Conservation (phyloP, 2,329 filamentous ascomycete species). For the Paraphaeosphaeria sporulosa region DNA sequence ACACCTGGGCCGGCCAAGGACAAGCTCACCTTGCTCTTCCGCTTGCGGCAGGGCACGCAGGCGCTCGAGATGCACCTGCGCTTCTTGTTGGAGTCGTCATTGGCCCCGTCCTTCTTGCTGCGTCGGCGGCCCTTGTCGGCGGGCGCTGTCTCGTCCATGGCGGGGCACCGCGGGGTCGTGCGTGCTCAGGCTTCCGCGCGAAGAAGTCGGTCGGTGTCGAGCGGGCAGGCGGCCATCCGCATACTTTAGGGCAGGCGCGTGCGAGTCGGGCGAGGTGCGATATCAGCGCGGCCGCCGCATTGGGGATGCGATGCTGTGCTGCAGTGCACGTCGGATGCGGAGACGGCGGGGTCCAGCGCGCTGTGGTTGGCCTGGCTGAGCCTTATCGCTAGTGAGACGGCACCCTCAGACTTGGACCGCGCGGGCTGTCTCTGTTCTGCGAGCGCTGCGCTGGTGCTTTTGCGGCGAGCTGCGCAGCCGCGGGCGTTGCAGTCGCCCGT, state of each 20-base stretch:
- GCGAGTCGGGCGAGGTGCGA: background rate
- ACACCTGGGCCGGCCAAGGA: too few relatives aligned
- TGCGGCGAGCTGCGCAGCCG: background rate
- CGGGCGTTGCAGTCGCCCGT: background rate
- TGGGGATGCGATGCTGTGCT: conserved; percentile 13
- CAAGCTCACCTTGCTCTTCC: conserved; percentile 50
- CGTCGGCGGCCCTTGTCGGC: conserved; percentile 41
- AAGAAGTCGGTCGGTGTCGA: conserved; percentile 22
- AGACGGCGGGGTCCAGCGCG: background rate
- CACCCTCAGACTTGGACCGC: background rate
- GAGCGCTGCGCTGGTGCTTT: conserved; percentile 4
- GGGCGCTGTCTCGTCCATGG: conserved; percentile 21
- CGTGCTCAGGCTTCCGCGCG: background rate
- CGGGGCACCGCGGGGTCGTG: conserved; percentile 5
- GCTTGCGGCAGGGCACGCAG: conserved; percentile 50
- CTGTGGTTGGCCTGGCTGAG: conserved; percentile 21
- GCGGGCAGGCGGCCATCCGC: conserved; percentile 20
- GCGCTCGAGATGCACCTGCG: conserved; percentile 52
- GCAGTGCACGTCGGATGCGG: conserved; percentile 11
- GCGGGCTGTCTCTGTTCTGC: background rate
- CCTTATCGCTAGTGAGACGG: conserved; percentile 20
- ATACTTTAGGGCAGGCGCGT: conserved; percentile 22
- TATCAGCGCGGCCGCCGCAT: conserved; percentile 9
- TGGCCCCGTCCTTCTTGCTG: conserved; percentile 43
- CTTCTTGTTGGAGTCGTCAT: conserved; percentile 53